Percentiles rank a stretch among this genome's conserved stretches.
These are phyloP conservation scores for Micromonas commoda DNA, from an alignment of 139 green algal genomes.

Conservation along the genomic window DNA sequence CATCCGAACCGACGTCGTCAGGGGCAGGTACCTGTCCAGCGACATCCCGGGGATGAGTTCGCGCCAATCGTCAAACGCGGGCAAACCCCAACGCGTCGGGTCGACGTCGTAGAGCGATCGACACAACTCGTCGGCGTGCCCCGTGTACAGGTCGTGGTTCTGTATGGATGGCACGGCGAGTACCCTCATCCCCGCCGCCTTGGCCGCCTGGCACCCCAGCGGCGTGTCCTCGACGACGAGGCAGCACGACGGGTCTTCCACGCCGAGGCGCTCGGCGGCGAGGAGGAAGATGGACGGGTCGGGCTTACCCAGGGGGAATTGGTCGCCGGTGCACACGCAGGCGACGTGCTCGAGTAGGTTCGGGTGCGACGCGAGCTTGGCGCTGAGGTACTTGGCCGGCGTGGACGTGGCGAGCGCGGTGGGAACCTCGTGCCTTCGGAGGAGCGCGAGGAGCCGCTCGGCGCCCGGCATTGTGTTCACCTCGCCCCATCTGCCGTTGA, in stretches of 20 bases:
- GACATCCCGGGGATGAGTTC: constrained; percentile 32
- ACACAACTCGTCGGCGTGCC: constrained; percentile 20
- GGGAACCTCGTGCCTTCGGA: constrained; percentile 46
- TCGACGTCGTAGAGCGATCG: constrained; percentile 50
- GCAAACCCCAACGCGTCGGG: constrained; percentile 56
- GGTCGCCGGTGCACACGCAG: constrained; percentile 57
- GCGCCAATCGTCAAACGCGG: constrained; percentile 51
- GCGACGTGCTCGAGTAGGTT: not conserved
- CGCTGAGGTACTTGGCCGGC: constrained; percentile 4
- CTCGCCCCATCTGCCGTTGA: constrained; percentile 32
- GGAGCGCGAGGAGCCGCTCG: constrained; percentile 62
- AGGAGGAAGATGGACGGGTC: constrained; percentile 74
- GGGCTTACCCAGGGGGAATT: constrained; percentile 72
- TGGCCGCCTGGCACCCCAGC: constrained; percentile 44
- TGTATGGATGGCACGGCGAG: constrained; percentile 65
- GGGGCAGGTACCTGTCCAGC: constrained; percentile 42
- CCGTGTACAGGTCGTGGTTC: constrained; percentile 15
- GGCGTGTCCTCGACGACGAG: constrained; percentile 84
- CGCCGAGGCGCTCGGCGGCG: constrained; percentile 48
- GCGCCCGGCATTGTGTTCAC: constrained; percentile 73
- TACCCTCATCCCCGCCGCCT: constrained; percentile 71
- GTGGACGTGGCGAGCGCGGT: constrained; percentile 69
- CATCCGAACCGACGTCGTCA: constrained; percentile 36
- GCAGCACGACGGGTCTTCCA: constrained; percentile 46
- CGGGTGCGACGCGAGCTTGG: constrained; percentile 26